A percentile compares a stretch with the other conserved stretches of the same genome.
These are phyloP conservation scores for Mucor piriformis DNA, from an alignment of 371 early-diverging fungal genomes.

Conservation along the genomic window DNA sequence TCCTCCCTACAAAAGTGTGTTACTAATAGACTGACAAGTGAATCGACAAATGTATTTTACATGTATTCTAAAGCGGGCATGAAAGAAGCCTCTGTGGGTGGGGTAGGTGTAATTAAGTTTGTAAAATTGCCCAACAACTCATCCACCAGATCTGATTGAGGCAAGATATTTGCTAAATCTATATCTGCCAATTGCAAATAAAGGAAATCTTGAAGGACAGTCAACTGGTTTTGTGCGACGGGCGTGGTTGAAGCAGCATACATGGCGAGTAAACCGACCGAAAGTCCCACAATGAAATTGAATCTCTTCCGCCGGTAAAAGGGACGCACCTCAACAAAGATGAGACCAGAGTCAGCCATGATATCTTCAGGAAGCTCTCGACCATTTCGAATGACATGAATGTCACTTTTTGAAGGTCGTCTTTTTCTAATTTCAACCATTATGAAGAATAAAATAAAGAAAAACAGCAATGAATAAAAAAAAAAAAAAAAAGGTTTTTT, in stretches of 20 bases:
- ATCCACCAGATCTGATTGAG: slow-evolving; percentile 70
- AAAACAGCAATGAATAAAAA: slow-evolving; percentile 3
- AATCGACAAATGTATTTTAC: slow-evolving; percentile 16
- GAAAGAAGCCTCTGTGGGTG: slow-evolving; percentile 49
- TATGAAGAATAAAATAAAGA: background rate
- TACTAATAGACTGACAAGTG: background rate
- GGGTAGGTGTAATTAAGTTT: slow-evolving; percentile 50
- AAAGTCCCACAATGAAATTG: slow-evolving; percentile 42
- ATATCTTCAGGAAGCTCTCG: slow-evolving; percentile 30
- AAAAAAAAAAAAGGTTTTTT: background rate
- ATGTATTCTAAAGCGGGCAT: slow-evolving; percentile 52
- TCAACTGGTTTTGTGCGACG: slow-evolving; percentile 39
- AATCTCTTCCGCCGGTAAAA: slow-evolving; percentile 45
- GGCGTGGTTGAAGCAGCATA: slow-evolving; percentile 43
- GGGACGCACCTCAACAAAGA: slow-evolving; percentile 2
- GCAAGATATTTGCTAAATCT: slow-evolving; percentile 65
- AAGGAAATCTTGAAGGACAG: slow-evolving; percentile 39
- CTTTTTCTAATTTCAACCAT: background rate
- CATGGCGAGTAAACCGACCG: slow-evolving; percentile 30
- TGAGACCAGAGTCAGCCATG: slow-evolving; percentile 21
- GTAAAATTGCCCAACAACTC: slow-evolving; percentile 70
- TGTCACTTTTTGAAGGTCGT: background rate
- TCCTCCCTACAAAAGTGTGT: slow-evolving; percentile 24
- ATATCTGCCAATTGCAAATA: slow-evolving; percentile 57
- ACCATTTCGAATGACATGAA: background rate